Conservation (phyloP, 345 rosid genomes). For the Aegle marmelos region DNA sequence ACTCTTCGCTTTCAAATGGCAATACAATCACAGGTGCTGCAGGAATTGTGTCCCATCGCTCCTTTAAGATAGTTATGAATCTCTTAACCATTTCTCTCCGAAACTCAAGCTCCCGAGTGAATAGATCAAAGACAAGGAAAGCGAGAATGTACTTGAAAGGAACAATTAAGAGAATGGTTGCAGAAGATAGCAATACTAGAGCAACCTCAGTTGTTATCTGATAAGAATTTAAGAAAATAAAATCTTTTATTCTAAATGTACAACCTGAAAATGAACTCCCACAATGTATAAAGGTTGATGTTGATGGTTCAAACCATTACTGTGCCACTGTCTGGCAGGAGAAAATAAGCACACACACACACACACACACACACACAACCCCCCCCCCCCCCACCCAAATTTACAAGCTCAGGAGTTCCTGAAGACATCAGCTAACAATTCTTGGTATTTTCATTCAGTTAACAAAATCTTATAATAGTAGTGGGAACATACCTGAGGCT, state of each 20-base stretch:
- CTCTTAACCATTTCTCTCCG: slow-evolving; percentile 71
- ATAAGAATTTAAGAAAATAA: slow-evolving; percentile 4
- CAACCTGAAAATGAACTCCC: background rate
- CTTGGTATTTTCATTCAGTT: background rate
- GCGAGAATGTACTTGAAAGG: slow-evolving; percentile 84
- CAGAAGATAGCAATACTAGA: slow-evolving; percentile 53
- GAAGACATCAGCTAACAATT: background rate
- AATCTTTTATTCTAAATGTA: background rate
- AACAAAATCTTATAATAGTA: background rate
- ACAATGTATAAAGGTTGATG: background rate
- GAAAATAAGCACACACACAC: background rate
- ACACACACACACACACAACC: background rate
- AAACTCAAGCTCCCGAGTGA: slow-evolving; percentile 85
- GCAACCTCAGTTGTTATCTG: slow-evolving; percentile 90
- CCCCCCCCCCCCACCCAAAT: background rate
- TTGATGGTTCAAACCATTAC: background rate
- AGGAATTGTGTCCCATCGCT: slow-evolving; percentile 86
- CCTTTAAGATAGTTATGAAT: slow-evolving; percentile 56
- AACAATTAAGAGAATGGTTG: slow-evolving; percentile 52
- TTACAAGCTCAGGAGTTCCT: background rate
- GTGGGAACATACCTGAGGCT: slow-evolving; percentile 76
- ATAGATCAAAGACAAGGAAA: slow-evolving; percentile 63
- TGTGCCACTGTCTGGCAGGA: background rate
- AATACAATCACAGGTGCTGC: slow-evolving; percentile 80
- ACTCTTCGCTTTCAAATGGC: slow-evolving; percentile 53